A percentile compares a stretch with the other conserved stretches of the same genome.
Evolutionary conservation across 2,329 filamentous ascomycete species (phyloP).

Genomic region (Polytolypa hystricis): DNA sequence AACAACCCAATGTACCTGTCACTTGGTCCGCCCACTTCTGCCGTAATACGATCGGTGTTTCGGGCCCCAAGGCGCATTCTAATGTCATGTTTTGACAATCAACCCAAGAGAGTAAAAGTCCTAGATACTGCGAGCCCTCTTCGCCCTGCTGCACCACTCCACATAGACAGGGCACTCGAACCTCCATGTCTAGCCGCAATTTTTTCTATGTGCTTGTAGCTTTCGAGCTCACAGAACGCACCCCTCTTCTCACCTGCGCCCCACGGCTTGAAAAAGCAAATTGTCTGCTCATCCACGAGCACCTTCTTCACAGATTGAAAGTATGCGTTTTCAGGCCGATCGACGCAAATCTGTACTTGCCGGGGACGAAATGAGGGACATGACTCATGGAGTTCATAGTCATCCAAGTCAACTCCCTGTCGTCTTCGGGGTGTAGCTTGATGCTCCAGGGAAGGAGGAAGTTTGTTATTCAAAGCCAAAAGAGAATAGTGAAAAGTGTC

Average conservation of each 20-base stretch:
- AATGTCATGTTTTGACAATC: slow-evolving; percentile 1
- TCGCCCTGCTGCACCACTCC: slow-evolving; percentile 5
- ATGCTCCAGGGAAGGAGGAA: background rate
- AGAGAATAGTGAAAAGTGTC: slow-evolving; percentile 5
- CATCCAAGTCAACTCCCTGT: slow-evolving; percentile 5
- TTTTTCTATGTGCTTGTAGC: slow-evolving; percentile 6
- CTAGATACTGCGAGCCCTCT: slow-evolving; percentile 3
- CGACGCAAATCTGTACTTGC: slow-evolving; percentile 5
- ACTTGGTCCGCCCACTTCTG: slow-evolving; percentile 3
- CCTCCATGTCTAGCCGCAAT: slow-evolving; percentile 1
- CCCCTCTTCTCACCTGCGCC: slow-evolving; percentile 5
- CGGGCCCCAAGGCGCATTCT: background rate
- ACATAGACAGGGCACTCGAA: slow-evolving; percentile 5
- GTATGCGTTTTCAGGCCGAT: background rate
- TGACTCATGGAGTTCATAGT: slow-evolving; percentile 1
- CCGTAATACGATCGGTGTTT: background rate
- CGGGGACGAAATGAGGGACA: slow-evolving; percentile 1
- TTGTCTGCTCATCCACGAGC: slow-evolving; percentile 6
- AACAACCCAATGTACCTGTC: background rate
- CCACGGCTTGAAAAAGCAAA: slow-evolving; percentile 5
- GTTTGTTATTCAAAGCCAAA: background rate
- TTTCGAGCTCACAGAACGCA: slow-evolving; percentile 6
- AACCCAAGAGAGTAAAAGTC: slow-evolving; percentile 6
- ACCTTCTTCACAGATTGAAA: slow-evolving; percentile 4
- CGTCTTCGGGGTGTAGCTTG: slow-evolving; percentile 1